Evolutionary conservation across 345 rosid genomes (phyloP), one percentile per base, ranked within the genome.

Genomic region (Citrus unshiu): DNA sequence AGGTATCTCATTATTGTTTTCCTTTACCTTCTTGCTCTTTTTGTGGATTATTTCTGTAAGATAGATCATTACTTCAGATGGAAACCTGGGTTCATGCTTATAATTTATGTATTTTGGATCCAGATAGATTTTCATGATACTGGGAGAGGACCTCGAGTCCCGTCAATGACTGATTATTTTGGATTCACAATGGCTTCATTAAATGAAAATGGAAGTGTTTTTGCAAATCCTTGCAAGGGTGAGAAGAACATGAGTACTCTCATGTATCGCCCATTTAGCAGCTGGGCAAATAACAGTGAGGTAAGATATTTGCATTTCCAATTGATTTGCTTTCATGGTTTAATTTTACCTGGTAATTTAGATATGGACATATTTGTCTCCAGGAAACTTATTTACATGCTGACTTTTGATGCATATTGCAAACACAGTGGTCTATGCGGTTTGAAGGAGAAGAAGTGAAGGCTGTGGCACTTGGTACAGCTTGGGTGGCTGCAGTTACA

Each of bases 121-220:
- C 91, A 94, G 99, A 91, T 91, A 59, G 97, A 94, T 85, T 96
- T 96, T 84, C 99, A 96, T 86, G 99, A 96, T 76, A 96, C 99
- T 57, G 87, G 98, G 74, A 90, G 87, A 82, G 97, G 99, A 80
- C 92, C 95, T 71, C 91, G 97, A 80, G 93, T 96, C 81, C 95
- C 98, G 58, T 86, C 99, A 37, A 96, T 96, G 99, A 91, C 91
- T 13, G 99, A 96, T 87, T 84, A 94, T 73, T 96, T 91, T 77
- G 99, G 99, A 79, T 96, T 96, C 88, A 94, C 97, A 40, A 87
- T 96, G 92, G 99, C 99, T 74, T 87, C 98, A 46, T 71, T 94
- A 76, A 94, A 91, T 73, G 99, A 90, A 85, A 89, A 79, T 86
- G 97, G 99, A 68, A 87, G 98, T 82, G 97, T 89, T 78, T 94